Conservation (phyloP, 805 yeast species). For the Wickerhamomyces ciferrii region DNA sequence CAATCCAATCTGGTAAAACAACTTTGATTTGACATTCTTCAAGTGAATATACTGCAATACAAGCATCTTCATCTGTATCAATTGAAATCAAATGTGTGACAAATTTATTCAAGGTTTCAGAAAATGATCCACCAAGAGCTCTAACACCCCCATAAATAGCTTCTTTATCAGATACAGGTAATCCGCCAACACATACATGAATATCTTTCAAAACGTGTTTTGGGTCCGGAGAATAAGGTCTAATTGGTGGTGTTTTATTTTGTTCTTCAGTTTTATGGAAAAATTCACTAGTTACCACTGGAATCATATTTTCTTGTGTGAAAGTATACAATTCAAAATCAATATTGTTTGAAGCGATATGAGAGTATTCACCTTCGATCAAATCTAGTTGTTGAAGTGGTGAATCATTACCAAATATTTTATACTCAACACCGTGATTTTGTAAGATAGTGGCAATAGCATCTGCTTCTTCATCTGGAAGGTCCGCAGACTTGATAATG, state of each 20-base stretch:
- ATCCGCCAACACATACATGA: conserved; percentile 54
- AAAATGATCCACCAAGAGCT: conserved; percentile 73
- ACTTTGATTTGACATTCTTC: conserved; percentile 41
- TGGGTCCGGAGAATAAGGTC: conserved; percentile 71
- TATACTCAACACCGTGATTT: conserved; percentile 16
- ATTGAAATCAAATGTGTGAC: conserved; percentile 77
- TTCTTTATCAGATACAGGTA: conserved; percentile 56
- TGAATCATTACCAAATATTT: conserved; percentile 8
- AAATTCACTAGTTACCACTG: conserved; percentile 64
- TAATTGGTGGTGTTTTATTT: conserved; percentile 40
- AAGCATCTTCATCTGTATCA: conserved; percentile 52
- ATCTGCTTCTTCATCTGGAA: conserved; percentile 5
- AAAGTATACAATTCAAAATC: conserved; percentile 46
- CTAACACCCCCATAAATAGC: conserved; percentile 60
- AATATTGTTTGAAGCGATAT: conserved; percentile 43
- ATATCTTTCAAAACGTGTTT: conserved; percentile 56
- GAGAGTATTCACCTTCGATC: conserved; percentile 22
- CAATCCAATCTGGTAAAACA: conserved; percentile 79
- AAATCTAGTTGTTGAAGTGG: conserved; percentile 14
- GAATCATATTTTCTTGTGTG: conserved; percentile 50
- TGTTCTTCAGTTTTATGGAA: conserved; percentile 39
- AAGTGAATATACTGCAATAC: conserved; percentile 42
- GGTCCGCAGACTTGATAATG: conserved; percentile 5
- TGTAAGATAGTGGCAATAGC: conserved; percentile 11
- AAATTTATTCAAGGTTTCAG: conserved; percentile 53